Base-by-base conservation (phyloP, 305 asterid species). In the Fraxinus angustifolia region DNA sequence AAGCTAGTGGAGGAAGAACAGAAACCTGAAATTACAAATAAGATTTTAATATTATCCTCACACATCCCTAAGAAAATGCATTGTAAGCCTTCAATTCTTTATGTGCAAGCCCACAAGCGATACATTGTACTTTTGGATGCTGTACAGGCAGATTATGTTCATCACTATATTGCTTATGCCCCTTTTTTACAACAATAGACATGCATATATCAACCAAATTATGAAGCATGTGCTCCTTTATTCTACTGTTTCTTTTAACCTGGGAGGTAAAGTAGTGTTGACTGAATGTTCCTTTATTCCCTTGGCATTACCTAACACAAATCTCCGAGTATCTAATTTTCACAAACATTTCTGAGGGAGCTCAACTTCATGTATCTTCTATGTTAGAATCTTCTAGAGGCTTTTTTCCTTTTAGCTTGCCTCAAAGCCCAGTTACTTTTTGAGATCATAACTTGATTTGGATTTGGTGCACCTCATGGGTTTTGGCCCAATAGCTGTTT, bases 1-100 rank as follows among this genome's bases (percentile, higher is more conserved):
- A 94, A 80, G 98, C 98, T 81, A 96, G 92, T 68, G 99, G 99
- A 81, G 99, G 99, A 89, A 93, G 95, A 82, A 96, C 88, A 1
- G 99, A 93, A 33, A 96, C 99, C 99, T 96, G 92, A 87, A 90
- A 81, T 77, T 71, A 58, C 73, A 75, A 81, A 75, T 7, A 4
- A 79, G 70, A 77, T 38, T 50, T 33, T 30, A 31, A 62, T 68
- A 68, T 14, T 68, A 68, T 68, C 74, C 38, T 68, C 19, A 31
- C 21, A 31, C 74, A 30, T 28, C 40, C 74, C 40, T 68, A 5
- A 68, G 40, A 28, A 68, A 62, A 68, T 31, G 10, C 73, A 30
- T 14, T 68, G 36, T 68, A 31, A 68, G 42, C 36, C 36, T 30
- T 30, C 75, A 68, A 68, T 67, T 67, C 38, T 67, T 62, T 21